Conservation (phyloP, 1,284 basidiomycete species). For the Cerioporus squamosus region DNA sequence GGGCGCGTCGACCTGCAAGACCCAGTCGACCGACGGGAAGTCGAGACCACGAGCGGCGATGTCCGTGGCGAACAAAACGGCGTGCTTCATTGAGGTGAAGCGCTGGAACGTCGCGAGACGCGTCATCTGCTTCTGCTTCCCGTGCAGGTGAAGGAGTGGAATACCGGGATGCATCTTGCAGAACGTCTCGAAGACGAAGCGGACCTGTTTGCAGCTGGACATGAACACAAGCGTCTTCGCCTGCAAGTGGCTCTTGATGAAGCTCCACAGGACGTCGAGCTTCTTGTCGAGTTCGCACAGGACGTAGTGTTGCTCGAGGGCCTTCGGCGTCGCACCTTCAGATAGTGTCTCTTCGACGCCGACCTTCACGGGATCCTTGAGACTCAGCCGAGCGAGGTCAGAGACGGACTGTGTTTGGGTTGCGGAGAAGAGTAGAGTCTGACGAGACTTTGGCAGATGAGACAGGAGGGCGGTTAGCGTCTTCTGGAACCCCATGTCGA, state of each 20-base stretch:
- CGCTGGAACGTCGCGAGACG: conserved; percentile 83
- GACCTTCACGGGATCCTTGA: conserved; percentile 84
- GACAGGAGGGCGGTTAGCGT: conserved; percentile 90
- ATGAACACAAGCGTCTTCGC: conserved; percentile 94
- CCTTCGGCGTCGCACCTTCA: conserved; percentile 58
- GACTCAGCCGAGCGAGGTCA: conserved; percentile 89
- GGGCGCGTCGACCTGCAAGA: conserved; percentile 95
- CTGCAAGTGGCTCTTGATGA: conserved; percentile 94
- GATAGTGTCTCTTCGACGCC: conserved; percentile 57
- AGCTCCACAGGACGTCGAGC: conserved; percentile 92
- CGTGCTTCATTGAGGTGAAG: conserved; percentile 80
- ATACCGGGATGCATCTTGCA: conserved; percentile 94
- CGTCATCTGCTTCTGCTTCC: conserved; percentile 95
- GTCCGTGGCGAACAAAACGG: conserved; percentile 94
- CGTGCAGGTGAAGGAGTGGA: conserved; percentile 91
- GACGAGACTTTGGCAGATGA: conserved; percentile 85
- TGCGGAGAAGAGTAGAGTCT: conserved; percentile 96
- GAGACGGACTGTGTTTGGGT: conserved; percentile 93
- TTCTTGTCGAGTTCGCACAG: conserved; percentile 87
- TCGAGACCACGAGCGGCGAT: conserved; percentile 97
- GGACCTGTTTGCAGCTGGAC: conserved; percentile 95
- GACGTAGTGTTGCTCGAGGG: conserved; percentile 91
- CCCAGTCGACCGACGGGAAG: conserved; percentile 98
- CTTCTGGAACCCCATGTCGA: conserved; percentile 95
- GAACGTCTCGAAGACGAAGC: conserved; percentile 97